Evolutionary conservation across 1,284 basidiomycete species (phyloP).

Genomic region (Nidula niveotomentosa): DNA sequence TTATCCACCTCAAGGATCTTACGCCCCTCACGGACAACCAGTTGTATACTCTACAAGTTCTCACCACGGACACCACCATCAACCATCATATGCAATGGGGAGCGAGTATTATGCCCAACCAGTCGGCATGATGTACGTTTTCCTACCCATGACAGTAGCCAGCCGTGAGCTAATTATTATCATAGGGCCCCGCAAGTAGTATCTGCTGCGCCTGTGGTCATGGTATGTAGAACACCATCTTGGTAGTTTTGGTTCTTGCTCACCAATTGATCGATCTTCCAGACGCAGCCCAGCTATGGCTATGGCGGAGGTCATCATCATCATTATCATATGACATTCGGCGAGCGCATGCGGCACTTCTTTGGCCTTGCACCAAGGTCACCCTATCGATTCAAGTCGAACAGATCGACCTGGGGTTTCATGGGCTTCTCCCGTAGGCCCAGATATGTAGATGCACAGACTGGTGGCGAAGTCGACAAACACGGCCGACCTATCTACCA

Average conservation of each 20-base stretch:
- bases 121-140: conserved; percentile 20
- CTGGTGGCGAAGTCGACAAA: conserved; percentile 50
- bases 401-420: conserved; percentile 43
- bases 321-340: conserved; percentile 33
- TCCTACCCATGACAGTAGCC: conserved; percentile 21
- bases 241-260: background rate
- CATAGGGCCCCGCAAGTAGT: conserved; percentile 13
- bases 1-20: conserved; percentile 28
- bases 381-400: conserved; percentile 34
- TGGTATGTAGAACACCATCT: conserved; percentile 1
- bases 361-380: conserved; percentile 47
- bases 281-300: conserved; percentile 7
- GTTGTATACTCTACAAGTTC: conserved; percentile 27
- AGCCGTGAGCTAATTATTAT: conserved; percentile 10
- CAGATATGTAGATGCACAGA: conserved; percentile 46
- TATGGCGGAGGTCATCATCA: conserved; percentile 14
- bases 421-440: conserved; percentile 43
- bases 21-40: conserved; percentile 24
- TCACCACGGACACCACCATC: conserved; percentile 20
- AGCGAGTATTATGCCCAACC: conserved; percentile 20
- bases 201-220: conserved; percentile 5
- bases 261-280: background rate
- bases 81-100: conserved; percentile 10
- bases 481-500: conserved; percentile 50
- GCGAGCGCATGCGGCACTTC: conserved; percentile 53